phyloP scores from a whole-genome alignment of 2,329 filamentous ascomycete species.

The Botryotinia calthae region DNA sequence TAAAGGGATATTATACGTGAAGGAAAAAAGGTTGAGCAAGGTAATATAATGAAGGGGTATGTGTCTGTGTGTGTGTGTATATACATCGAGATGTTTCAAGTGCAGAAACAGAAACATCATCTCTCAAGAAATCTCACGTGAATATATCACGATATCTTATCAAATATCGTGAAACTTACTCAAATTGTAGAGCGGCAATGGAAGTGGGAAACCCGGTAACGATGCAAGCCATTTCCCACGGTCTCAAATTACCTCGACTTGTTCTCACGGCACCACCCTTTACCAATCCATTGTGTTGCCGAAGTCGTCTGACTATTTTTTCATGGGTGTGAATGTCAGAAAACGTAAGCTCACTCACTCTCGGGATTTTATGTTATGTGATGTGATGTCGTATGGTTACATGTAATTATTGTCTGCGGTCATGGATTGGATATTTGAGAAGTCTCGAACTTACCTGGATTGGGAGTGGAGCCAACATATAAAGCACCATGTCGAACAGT shows the following conservation, averaged over 20 bases:
- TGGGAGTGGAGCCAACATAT: conserved; percentile 90
- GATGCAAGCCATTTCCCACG: conserved; percentile 88
- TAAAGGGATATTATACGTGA: not conserved
- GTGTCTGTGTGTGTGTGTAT: not conserved
- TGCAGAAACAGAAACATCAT: not conserved
- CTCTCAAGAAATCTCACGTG: not conserved
- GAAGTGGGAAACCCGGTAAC: conserved; percentile 87
- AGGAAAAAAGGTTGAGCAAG: not conserved
- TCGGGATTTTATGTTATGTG: not conserved
- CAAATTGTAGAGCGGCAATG: conserved; percentile 87
- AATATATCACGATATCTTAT: not conserved
- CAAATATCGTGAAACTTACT: conserved; percentile 53
- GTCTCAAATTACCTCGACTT: conserved; percentile 62
- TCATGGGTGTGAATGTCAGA: conserved; percentile 15
- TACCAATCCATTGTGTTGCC: conserved; percentile 84
- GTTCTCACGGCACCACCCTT: conserved; percentile 82
- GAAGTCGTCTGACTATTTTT: conserved; percentile 63
- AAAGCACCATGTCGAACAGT: conserved; percentile 66
- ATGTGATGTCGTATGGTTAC: not conserved
- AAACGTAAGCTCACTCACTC: not conserved
- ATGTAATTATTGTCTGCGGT: not conserved
- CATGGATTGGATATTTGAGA: not conserved
- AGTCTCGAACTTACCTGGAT: conserved; percentile 52
- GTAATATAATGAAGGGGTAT: not conserved
- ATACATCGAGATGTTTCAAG: not conserved